A percentile compares a stretch with the other conserved stretches of the same genome.
These are phyloP conservation scores for Hypoxylon intermedium DNA, from an alignment of 495 filamentous ascomycete species.

Conservation along the genomic window DNA sequence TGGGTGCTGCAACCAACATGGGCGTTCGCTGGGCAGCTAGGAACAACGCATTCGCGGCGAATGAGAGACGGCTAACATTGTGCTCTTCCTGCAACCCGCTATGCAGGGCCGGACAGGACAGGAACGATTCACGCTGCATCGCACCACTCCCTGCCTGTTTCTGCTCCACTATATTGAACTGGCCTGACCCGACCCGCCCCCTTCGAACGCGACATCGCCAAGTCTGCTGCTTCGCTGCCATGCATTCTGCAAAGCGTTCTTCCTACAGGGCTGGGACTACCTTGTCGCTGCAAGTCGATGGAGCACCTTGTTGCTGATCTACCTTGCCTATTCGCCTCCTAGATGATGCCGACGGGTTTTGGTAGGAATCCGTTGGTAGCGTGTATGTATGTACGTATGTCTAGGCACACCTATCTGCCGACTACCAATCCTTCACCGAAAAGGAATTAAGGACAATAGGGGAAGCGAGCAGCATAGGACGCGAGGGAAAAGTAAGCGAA, in stretches of 20 bases:
- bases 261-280: constrained; percentile 38
- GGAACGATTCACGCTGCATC: constrained; percentile 41
- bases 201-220: constrained; percentile 36
- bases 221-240: constrained; percentile 33
- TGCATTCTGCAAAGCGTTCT: constrained; percentile 33
- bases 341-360: constrained; percentile 27
- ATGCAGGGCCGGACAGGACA: constrained; percentile 42
- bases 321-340: constrained; percentile 22
- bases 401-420: constrained; percentile 9
- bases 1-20: constrained; percentile 22
- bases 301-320: constrained; percentile 11
- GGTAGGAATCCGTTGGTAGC: constrained; percentile 26
- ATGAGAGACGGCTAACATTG: constrained; percentile 20
- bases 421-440: constrained; percentile 23
- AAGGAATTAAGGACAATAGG: constrained; percentile 12
- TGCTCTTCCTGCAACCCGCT: constrained; percentile 30
- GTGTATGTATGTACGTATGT: constrained; percentile 20
- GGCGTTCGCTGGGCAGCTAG: constrained; percentile 31
- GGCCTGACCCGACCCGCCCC: constrained; percentile 15
- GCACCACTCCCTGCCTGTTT: constrained; percentile 24
- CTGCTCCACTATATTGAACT: constrained; percentile 22
- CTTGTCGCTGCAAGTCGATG: constrained; percentile 26
- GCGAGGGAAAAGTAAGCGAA: constrained; percentile 8
- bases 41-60: constrained; percentile 30
- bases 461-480: constrained; percentile 3